Conservation (phyloP, 1,284 basidiomycete species). For the Rhodotorula sp. region DNA sequence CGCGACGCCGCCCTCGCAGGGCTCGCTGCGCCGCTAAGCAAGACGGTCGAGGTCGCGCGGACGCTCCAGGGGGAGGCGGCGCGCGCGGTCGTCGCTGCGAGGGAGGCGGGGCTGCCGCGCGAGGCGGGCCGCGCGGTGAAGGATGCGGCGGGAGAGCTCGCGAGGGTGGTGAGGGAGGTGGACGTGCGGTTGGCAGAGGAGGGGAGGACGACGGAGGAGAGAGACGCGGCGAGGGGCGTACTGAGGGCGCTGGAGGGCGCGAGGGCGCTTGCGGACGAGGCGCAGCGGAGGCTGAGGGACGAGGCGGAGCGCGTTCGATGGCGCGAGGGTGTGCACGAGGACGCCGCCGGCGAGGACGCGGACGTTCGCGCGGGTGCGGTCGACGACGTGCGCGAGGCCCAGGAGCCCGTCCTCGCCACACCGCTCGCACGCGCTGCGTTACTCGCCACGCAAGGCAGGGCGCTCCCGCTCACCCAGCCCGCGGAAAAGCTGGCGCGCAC, state of each 20-base stretch:
- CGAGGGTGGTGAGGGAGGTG: background rate
- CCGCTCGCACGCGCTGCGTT: background rate
- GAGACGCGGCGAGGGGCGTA: conserved; percentile 1
- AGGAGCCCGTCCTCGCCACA: background rate
- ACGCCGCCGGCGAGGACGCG: background rate
- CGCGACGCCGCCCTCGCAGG: background rate
- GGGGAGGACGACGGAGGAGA: background rate
- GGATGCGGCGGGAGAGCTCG: background rate
- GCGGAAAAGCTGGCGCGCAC: background rate
- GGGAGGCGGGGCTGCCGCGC: background rate
- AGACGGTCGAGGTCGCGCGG: background rate
- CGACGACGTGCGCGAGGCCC: background rate
- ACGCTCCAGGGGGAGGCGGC: background rate
- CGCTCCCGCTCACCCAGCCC: background rate
- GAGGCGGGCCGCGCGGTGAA: background rate
- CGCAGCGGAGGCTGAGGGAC: background rate
- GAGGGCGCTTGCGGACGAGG: background rate
- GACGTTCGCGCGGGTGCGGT: background rate
- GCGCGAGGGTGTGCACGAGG: background rate
- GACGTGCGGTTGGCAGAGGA: background rate
- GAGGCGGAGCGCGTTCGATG: background rate
- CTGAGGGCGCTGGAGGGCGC: background rate
- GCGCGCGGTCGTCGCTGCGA: background rate
- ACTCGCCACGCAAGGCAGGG: background rate
- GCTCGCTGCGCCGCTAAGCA: background rate